Conservation (phyloP, 257 asterid genomes). For the Galeopsis tetrahit region DNA sequence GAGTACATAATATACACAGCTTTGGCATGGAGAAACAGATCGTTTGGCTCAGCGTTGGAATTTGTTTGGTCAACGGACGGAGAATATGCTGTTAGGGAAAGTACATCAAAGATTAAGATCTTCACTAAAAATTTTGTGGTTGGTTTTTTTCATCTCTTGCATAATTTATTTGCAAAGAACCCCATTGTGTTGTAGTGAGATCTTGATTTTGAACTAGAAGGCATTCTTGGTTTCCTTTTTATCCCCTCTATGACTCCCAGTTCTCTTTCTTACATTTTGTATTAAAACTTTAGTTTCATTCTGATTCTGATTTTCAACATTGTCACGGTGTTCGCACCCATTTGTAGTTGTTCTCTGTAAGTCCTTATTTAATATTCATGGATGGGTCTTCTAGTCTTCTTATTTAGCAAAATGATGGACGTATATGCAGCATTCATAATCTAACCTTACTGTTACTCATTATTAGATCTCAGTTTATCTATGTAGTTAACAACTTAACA, state of each 20-base stretch:
- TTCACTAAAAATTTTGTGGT: conserved; percentile 84
- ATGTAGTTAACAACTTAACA: conserved; percentile 29
- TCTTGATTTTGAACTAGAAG: neutral
- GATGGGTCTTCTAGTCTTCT: conserved; percentile 14
- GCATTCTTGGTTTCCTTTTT: conserved; percentile 8
- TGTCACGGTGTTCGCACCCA: neutral
- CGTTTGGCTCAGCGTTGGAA: conserved; percentile 94
- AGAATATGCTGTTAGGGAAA: conserved; percentile 97
- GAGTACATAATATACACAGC: conserved; percentile 96
- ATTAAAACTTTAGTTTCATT: neutral
- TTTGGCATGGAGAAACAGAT: conserved; percentile 97
- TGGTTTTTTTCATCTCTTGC: conserved; percentile 34
- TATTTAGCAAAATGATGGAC: conserved; percentile 7
- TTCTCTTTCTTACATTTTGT: conserved; percentile 12
- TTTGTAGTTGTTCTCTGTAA: neutral
- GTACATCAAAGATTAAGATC: conserved; percentile 88
- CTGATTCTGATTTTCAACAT: conserved; percentile 15
- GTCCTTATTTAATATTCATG: neutral
- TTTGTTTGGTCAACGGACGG: conserved; percentile 98
- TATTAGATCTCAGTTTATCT: conserved; percentile 22
- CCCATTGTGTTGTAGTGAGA: conserved; percentile 8
- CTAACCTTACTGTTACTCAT: neutral
- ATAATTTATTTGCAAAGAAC: neutral
- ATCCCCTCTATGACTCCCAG: neutral
- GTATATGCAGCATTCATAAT: neutral